Evolutionary conservation across 108 stramenopile genomes (phyloP), one percentile per base, ranked within the genome.

Genomic region (Pseudonitzschia delicatissima): DNA sequence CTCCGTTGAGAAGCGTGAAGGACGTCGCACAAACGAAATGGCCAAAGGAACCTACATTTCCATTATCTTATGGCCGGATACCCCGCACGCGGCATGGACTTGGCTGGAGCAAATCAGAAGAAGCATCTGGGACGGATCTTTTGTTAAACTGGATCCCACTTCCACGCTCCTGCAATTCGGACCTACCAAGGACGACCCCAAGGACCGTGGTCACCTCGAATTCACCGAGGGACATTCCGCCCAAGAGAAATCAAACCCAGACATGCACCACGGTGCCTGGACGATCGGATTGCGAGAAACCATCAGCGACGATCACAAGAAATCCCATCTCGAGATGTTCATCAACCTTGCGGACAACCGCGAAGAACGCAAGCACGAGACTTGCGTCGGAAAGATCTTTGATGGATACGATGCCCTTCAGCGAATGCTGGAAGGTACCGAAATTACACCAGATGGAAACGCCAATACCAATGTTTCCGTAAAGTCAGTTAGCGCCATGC

Each of bases 41-140:
- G 62, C 50, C 27, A 51, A 4, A 13, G 50, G 26, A 12, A 58
- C 42, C 9, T 13, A 9, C 4, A 31, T 82, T 39, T 31, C 68
- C 27, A 78, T 82, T 45, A 17, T 63, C 4, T 61, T 82, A 31
- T 82, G 72, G 68, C 72, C 76, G 27, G 77, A 77, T 47, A 73
- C 81, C 5, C 81, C 81, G 8, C 81, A 82, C 59, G 68, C 81
- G 4, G 71, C 69, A 4, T 82, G 81, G 77, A 68, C 73, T 0
- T 64, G 57, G 36, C 31, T 82, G 4, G 63, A 82, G 47, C 81
- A 82, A 45, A 72, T 82, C 8, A 21, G 40, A 57, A 60, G 72
- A 23, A 49, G 55, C 17, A 49, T 60, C 1, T 82, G 77, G 77
- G 59, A 74, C 40, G 76, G 69, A 8, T 65, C 77, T 15, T 8